Percentiles rank a stretch among this genome's conserved stretches.
Conservation (phyloP, 1,139 yeast species). For the Nakaseomyces sp. region DNA sequence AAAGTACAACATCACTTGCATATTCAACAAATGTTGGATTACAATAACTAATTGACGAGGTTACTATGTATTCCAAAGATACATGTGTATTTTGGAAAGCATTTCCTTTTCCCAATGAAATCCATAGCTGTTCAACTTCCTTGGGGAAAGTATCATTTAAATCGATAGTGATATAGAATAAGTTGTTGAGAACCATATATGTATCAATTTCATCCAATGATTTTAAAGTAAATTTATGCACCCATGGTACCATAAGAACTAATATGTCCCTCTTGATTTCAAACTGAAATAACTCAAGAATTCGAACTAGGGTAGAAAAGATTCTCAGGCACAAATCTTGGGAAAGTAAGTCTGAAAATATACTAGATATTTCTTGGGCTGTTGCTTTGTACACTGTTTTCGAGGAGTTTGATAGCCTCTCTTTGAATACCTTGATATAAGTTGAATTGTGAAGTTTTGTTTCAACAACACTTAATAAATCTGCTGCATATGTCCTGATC, state of each 20-base stretch:
- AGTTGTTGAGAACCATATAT: conserved; percentile 69
- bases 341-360: conserved; percentile 31
- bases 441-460: conserved; percentile 29
- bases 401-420: conserved; percentile 30
- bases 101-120: conserved; percentile 71
- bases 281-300: conserved; percentile 28
- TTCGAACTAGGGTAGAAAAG: conserved; percentile 27
- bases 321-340: conserved; percentile 26
- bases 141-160: conserved; percentile 66
- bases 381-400: conserved; percentile 31
- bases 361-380: conserved; percentile 31
- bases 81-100: conserved; percentile 59
- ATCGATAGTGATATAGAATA: conserved; percentile 76
- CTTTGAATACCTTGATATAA: conserved; percentile 31
- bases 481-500: conserved; percentile 29
- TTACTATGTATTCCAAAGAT: conserved; percentile 61
- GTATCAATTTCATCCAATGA: conserved; percentile 41
- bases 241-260: conserved; percentile 82
- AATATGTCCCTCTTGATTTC: conserved; percentile 66
- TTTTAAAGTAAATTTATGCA: conserved; percentile 64
- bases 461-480: conserved; percentile 29
- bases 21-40: conserved; percentile 70
- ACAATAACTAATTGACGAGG: conserved; percentile 59
- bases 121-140: conserved; percentile 93
- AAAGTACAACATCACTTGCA: conserved; percentile 73